Evolutionary conservation across 2,329 filamentous ascomycete genomes (phyloP).

Genomic region (Cercospora sesami): DNA sequence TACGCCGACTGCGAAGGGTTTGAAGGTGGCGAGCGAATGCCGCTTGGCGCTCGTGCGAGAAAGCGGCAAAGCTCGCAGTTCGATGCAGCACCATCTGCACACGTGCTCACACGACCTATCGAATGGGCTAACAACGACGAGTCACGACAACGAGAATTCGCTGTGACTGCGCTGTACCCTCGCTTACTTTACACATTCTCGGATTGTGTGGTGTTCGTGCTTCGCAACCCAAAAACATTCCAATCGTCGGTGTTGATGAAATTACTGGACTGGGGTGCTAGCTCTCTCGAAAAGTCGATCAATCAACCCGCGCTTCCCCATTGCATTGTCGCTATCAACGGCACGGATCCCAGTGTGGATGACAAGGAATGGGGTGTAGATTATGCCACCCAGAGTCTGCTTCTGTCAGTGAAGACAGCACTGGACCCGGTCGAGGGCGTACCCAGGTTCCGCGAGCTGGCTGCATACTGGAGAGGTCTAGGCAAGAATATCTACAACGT

Average conservation of each 20-base stretch:
- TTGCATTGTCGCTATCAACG: slow-evolving; percentile 53
- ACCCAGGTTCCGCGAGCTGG: slow-evolving; percentile 42
- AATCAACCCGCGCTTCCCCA: slow-evolving; percentile 59
- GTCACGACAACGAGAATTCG: slow-evolving; percentile 40
- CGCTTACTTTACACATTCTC: slow-evolving; percentile 48
- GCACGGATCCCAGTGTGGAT: slow-evolving; percentile 37
- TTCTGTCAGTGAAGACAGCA: slow-evolving; percentile 36
- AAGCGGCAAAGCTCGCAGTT: slow-evolving; percentile 24
- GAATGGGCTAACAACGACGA: slow-evolving; percentile 38
- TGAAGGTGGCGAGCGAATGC: slow-evolving; percentile 50
- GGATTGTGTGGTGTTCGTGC: slow-evolving; percentile 47
- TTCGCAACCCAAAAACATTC: slow-evolving; percentile 43
- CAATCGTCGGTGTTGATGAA: slow-evolving; percentile 39
- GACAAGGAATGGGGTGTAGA: slow-evolving; percentile 40
- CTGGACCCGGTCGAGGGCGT: slow-evolving; percentile 38
- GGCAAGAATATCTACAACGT: slow-evolving; percentile 48
- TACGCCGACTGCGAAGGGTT: slow-evolving; percentile 57
- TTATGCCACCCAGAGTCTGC: slow-evolving; percentile 38
- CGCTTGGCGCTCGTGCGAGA: slow-evolving; percentile 36
- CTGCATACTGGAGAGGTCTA: slow-evolving; percentile 45
- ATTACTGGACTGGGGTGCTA: slow-evolving; percentile 54
- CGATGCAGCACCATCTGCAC: slow-evolving; percentile 15
- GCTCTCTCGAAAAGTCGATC: slow-evolving; percentile 54
- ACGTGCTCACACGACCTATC: slow-evolving; percentile 33
- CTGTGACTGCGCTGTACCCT: slow-evolving; percentile 45